Evolutionary conservation across 352 stramenopile species (phyloP).

Genomic region (Phytophthora citrophthora): DNA sequence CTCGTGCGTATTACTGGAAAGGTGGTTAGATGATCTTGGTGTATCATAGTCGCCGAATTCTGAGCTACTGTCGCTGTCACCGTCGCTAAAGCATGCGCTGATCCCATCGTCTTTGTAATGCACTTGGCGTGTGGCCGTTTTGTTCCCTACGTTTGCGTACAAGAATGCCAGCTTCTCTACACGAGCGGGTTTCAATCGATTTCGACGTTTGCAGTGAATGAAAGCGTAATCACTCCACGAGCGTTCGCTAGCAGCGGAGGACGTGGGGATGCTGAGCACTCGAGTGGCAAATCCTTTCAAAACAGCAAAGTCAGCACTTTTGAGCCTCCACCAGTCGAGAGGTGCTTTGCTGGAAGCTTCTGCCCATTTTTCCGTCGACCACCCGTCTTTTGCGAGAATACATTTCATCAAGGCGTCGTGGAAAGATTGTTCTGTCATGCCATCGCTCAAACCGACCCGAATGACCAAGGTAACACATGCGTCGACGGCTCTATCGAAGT

Average conservation of each 20-base stretch:
- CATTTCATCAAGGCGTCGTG: neutral
- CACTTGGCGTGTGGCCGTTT: too few relatives aligned
- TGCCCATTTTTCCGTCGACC: neutral
- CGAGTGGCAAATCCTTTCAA: neutral
- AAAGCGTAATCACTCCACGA: slow-evolving; percentile 22
- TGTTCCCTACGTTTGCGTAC: neutral
- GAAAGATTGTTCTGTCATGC: neutral
- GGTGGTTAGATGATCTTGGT: too few relatives aligned
- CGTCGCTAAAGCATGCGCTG: too few relatives aligned
- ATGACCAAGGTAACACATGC: neutral
- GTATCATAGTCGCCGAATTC: too few relatives aligned
- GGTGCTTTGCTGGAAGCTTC: neutral
- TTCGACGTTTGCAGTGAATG: slow-evolving; percentile 20
- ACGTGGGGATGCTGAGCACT: slow-evolving; percentile 16
- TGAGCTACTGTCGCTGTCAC: too few relatives aligned
- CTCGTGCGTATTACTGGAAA: too few relatives aligned
- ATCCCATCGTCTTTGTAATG: too few relatives aligned
- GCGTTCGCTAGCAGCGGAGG: slow-evolving; percentile 22
- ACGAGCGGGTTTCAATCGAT: slow-evolving; percentile 2
- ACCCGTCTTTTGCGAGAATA: neutral
- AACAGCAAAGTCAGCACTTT: neutral
- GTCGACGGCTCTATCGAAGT: neutral
- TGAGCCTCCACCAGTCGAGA: slow-evolving; percentile 20
- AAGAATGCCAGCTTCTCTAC: slow-evolving; percentile 25
- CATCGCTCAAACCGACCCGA: neutral